Percentiles rank a stretch among this genome's conserved stretches.
Conservation (phyloP, 306 rosid species). For the Morella rubra region DNA sequence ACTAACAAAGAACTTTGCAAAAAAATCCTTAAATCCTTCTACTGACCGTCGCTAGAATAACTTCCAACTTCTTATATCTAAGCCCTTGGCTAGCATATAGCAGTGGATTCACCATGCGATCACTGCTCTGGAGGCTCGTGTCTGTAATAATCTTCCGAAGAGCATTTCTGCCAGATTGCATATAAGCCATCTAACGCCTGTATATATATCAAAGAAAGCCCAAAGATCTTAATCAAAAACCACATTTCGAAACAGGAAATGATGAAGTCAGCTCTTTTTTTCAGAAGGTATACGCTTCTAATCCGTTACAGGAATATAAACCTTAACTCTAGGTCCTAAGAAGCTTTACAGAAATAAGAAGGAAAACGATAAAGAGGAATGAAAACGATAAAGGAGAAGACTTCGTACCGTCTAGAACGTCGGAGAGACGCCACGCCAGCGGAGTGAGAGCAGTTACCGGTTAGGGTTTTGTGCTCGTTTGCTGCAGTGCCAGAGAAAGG, state of each 20-base stretch:
- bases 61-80: slow-evolving; percentile 72
- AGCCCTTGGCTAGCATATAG: slow-evolving; percentile 68
- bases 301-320: not conserved
- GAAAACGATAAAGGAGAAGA: not conserved
- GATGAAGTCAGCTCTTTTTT: not conserved
- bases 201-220: not conserved
- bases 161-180: slow-evolving; percentile 60
- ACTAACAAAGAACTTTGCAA: not conserved
- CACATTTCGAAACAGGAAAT: not conserved
- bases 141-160: slow-evolving; percentile 53
- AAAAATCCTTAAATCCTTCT: not conserved
- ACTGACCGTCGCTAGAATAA: slow-evolving; percentile 72
- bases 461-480: not conserved
- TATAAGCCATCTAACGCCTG: slow-evolving; percentile 42
- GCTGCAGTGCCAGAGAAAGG: not conserved
- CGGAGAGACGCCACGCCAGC: not conserved
- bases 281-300: not conserved
- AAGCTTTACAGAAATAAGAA: too few species aligned
- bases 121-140: slow-evolving; percentile 32
- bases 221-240: not conserved
- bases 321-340: too few species aligned
- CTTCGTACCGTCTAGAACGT: not conserved
- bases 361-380: too few species aligned
- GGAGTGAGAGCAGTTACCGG: not conserved
- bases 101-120: slow-evolving; percentile 54